Evolutionary conservation across 352 stramenopile genomes (phyloP).

Genomic region (Globisporangium ultimum): DNA sequence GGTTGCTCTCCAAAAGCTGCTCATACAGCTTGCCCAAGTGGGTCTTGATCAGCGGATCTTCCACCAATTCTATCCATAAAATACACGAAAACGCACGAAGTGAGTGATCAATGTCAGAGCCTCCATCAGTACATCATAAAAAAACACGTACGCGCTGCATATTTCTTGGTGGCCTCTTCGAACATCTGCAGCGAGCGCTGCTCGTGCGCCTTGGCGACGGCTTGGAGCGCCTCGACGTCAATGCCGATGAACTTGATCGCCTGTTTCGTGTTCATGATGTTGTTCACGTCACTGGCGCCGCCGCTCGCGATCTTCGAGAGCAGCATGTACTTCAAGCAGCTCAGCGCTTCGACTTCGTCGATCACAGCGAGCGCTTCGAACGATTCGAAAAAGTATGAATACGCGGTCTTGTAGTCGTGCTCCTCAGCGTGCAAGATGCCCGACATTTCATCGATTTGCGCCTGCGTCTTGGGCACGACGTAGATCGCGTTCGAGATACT

Average conservation of each 20-base stretch:
- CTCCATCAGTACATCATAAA: conserved; percentile 2
- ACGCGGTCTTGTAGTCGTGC: conserved; percentile 98
- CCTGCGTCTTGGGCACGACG: conserved; percentile 94
- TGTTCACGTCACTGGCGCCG: conserved; percentile 90
- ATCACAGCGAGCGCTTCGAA: conserved; percentile 95
- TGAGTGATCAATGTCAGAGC: neutral
- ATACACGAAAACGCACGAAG: neutral
- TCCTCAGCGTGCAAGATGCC: conserved; percentile 97
- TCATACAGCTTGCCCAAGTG: conserved; percentile 97
- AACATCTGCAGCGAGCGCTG: conserved; percentile 92
- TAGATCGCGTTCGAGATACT: conserved; percentile 99
- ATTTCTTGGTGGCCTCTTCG: conserved; percentile 87
- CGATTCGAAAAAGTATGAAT: conserved; percentile 99
- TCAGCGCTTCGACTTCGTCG: conserved; percentile 80
- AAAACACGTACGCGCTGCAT: conserved; percentile 55
- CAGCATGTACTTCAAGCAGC: conserved; percentile 98
- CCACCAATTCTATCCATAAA: conserved; percentile 66
- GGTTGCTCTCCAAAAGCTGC: conserved; percentile 97
- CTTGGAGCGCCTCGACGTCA: conserved; percentile 95
- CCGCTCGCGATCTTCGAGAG: conserved; percentile 94
- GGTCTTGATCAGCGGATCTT: conserved; percentile 88
- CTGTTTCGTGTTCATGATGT: conserved; percentile 94
- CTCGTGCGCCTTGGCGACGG: conserved; percentile 94
- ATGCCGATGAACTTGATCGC: conserved; percentile 96
- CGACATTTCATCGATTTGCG: conserved; percentile 96